phyloP scores from a whole-genome alignment of 2,329 filamentous ascomycete species.

The Xylariales sp. region DNA sequence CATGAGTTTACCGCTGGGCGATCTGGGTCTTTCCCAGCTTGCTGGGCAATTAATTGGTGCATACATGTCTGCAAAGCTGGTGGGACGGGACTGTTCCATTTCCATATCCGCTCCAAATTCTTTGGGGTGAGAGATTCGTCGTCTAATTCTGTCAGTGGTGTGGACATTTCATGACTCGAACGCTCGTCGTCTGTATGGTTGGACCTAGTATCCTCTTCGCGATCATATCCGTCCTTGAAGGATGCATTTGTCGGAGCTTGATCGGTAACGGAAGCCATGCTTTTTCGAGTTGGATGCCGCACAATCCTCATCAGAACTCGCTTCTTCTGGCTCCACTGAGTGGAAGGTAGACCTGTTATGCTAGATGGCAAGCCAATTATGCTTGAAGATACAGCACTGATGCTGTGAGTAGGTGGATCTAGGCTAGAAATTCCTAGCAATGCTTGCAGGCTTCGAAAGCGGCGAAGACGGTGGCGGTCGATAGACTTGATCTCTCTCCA shows the following conservation, averaged over 20 bases:
- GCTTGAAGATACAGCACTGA: not conserved
- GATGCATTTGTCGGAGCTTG: not conserved
- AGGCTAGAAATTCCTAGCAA: not conserved
- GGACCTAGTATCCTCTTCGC: slow-evolving; percentile 1
- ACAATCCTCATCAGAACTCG: no score
- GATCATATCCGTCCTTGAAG: slow-evolving; percentile 1
- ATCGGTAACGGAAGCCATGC: not conserved
- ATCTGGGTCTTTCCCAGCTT: slow-evolving; percentile 30
- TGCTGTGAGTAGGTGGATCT: not conserved
- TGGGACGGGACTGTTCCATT: slow-evolving; percentile 39
- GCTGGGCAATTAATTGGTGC: slow-evolving; percentile 40
- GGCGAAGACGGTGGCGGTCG: not conserved
- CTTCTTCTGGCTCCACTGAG: no score
- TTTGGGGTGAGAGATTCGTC: slow-evolving; percentile 22
- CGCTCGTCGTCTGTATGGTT: slow-evolving; percentile 1
- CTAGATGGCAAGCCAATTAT: not conserved
- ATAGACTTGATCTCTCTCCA: not conserved
- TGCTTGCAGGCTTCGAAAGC: not conserved
- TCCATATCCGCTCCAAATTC: slow-evolving; percentile 40
- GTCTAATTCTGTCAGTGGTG: slow-evolving; percentile 22
- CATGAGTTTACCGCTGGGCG: slow-evolving; percentile 42
- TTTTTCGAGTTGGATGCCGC: no score
- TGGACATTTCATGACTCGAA: not conserved
- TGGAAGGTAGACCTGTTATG: not conserved
- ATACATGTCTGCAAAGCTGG: slow-evolving; percentile 36